Percentiles rank a stretch among this genome's conserved stretches.
These are phyloP conservation scores for Sanghuangporus baumii DNA, from an alignment of 1,284 basidiomycete genomes.

Conservation along the genomic window DNA sequence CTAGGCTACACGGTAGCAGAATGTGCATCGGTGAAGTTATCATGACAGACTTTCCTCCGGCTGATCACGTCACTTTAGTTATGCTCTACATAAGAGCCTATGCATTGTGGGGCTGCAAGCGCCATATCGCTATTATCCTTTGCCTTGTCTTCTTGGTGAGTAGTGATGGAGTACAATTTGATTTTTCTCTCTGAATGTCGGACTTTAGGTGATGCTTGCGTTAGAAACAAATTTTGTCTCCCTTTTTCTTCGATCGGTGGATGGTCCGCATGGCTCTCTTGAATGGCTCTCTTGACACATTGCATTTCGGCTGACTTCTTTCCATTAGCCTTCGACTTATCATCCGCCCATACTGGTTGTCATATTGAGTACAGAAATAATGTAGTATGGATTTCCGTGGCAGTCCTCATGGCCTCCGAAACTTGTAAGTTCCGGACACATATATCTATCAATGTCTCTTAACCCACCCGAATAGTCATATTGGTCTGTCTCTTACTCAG, in stretches of 20 bases:
- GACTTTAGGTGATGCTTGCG: not conserved
- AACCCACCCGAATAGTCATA: not conserved
- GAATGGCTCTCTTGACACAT: not conserved
- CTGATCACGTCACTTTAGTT: not conserved
- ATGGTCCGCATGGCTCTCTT: not conserved
- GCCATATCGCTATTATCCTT: not conserved
- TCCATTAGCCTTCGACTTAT: not conserved
- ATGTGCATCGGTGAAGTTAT: not conserved
- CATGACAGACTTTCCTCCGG: not conserved
- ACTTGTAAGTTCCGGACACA: not conserved
- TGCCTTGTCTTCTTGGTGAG: not conserved
- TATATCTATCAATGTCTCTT: not conserved
- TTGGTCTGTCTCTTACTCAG: not conserved
- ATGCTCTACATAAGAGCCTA: constrained; percentile 3
- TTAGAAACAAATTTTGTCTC: not conserved
- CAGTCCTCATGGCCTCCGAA: not conserved
- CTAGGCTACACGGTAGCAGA: not conserved
- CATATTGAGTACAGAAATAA: not conserved
- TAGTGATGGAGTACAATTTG: not conserved
- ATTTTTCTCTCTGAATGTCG: not conserved
- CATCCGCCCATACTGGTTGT: not conserved
- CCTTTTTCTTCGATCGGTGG: not conserved
- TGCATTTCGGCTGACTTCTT: not conserved
- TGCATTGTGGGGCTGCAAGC: constrained; percentile 5
- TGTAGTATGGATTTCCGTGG: not conserved